Base-by-base conservation (phyloP, 177 flowering plant species). In the Viscum album region DNA sequence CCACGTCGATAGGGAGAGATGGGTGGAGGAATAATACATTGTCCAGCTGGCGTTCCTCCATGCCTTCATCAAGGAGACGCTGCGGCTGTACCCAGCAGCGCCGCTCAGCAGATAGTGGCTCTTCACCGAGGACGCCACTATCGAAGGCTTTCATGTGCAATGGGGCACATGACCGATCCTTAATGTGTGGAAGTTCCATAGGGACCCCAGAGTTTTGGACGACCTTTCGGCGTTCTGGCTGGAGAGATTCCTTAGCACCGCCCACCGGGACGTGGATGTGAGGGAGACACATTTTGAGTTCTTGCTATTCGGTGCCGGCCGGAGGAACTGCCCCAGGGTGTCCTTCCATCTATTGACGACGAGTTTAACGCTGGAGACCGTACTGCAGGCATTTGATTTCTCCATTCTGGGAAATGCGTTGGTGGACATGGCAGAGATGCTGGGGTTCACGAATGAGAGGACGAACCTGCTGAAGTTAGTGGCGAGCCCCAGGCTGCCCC, bases 11-110 rank as follows among this genome's bases (percentile, higher is more conserved):
- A 75, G 24, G 32, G 68, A 67, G 15, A 71, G 71, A 39, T 56
- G 8, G 37, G 71, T 75, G 37, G 32, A 45, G 6, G 77, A 67
- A 63, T 67, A 71, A 24, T 68, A 75, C 39, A 36, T 75, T 31
- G 54, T 19, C 35, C 70, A 74, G 2, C 60, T 74, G 28, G 66
- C 67, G 8, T 74, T 70, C 30, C 61, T 70, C 30, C 70, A 70
- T 59, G 73, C 77, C 26, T 29, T 69, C 26, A 31, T 66, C 60
- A 74, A 74, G 31, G 76, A 74, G 31, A 66, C 76, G 33, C 34
- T 70, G 36, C 58, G 71, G 0, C 21, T 70, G 29, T 62, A 60
- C 64, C 73, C 74, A 4, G 28, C 75, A 1, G 71, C 34, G 0
- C 71, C 66, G 24, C 67, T 72, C 23, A 47, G 30, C 24, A 63